Conservation (phyloP, 2,329 filamentous ascomycete genomes). For the Nemania serpens region DNA sequence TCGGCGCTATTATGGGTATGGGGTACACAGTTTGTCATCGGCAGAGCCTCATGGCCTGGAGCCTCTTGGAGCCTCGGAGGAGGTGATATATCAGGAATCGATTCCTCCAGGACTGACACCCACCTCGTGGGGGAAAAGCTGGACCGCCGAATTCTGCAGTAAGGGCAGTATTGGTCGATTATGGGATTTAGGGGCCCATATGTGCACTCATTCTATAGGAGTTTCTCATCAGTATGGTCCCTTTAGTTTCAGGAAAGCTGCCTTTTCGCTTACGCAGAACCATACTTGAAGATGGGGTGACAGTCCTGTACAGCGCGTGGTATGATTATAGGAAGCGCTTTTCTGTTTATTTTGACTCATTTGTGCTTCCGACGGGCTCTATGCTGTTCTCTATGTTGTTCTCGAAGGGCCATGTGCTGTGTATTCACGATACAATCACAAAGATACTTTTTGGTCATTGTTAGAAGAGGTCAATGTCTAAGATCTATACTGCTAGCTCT, state of each 20-base stretch:
- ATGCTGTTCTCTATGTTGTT: conserved; percentile 2
- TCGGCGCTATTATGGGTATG: neutral
- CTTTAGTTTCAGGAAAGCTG: neutral
- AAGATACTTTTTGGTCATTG: neutral
- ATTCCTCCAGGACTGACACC: neutral
- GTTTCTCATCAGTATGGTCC: conserved; percentile 5
- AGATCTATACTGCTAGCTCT: conserved; percentile 15
- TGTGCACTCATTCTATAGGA: conserved; percentile 6
- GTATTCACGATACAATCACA: conserved; percentile 13
- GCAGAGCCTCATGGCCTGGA: conserved; percentile 14
- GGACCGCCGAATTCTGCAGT: neutral
- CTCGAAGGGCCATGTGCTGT: neutral
- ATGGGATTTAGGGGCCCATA: neutral
- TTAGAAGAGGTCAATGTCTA: conserved; percentile 10
- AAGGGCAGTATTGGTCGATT: neutral
- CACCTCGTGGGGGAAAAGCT: neutral
- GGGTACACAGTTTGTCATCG: neutral
- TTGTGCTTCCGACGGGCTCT: neutral
- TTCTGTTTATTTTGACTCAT: conserved; percentile 12
- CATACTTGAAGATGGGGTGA: neutral
- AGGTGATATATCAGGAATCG: conserved; percentile 11
- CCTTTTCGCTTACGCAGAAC: conserved; percentile 19
- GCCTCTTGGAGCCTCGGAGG: neutral
- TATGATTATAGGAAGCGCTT: neutral
- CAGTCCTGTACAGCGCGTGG: neutral